phyloP scores from a whole-genome alignment of 2,329 filamentous ascomycete genomes.

The Colletotrichum sp. region DNA sequence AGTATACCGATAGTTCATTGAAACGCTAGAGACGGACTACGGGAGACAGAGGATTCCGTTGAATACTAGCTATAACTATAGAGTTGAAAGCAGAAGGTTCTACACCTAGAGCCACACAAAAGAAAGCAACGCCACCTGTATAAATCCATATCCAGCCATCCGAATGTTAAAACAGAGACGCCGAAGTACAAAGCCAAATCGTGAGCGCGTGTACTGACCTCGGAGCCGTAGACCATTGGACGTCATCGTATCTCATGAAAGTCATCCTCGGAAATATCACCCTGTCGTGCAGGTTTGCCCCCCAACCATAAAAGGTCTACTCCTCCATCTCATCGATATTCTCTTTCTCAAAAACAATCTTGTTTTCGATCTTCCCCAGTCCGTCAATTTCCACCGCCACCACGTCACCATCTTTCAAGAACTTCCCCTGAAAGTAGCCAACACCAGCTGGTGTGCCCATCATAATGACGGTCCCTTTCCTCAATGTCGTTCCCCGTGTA shows the following conservation, averaged over 20 bases:
- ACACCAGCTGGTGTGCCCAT: conserved; percentile 51
- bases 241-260: not conserved
- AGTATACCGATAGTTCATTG: not conserved
- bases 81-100: not conserved
- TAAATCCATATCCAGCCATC: not conserved
- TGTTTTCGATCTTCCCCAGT: conserved; percentile 32
- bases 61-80: not conserved
- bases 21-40: not conserved
- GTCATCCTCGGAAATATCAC: not conserved
- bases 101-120: not conserved
- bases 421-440: conserved; percentile 33
- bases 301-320: not conserved
- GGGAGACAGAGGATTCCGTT: not conserved
- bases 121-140: not conserved
- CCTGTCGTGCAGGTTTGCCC: not conserved
- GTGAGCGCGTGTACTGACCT: not conserved
- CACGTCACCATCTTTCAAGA: conserved; percentile 37
- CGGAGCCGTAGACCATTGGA: not conserved
- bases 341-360: conserved; percentile 30
- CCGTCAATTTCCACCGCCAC: conserved; percentile 31
- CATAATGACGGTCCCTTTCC: conserved; percentile 50
- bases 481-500: conserved; percentile 47
- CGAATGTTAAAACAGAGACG: not conserved
- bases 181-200: not conserved
- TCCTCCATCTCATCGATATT: not conserved